Conservation (phyloP, 169 alveolate genomes). For the Plasmodium inui region DNA sequence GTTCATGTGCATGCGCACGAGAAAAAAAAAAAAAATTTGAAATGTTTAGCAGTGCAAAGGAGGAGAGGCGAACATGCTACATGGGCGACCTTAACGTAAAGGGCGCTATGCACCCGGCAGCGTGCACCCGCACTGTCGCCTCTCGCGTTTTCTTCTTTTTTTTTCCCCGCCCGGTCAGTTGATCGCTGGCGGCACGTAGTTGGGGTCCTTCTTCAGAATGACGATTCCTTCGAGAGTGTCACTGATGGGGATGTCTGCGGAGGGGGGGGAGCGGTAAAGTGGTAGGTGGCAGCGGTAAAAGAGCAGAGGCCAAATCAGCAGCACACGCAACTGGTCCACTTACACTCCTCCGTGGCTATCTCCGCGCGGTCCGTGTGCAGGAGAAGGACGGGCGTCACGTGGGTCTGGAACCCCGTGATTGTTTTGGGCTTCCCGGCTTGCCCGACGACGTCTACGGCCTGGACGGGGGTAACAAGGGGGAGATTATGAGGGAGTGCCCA, state of each 20-base stretch:
- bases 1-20: background rate
- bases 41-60: background rate
- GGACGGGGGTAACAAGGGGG: constrained; percentile 20
- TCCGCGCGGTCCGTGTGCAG: constrained; percentile 94
- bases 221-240: constrained; percentile 78
- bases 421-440: constrained; percentile 98
- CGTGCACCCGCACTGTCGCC: background rate
- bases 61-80: background rate
- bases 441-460: constrained; percentile 97
- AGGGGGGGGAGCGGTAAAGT: constrained; percentile 19
- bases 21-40: background rate
- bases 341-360: constrained; percentile 93
- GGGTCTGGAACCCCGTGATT: constrained; percentile 99
- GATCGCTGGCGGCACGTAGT: constrained; percentile 53
- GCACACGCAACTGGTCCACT: background rate
- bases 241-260: constrained; percentile 65
- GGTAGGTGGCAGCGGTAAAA: background rate
- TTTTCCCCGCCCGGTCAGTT: constrained; percentile 4
- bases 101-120: background rate
- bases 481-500: background rate
- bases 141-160: background rate
- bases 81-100: background rate
- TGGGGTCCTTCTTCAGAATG: constrained; percentile 75
- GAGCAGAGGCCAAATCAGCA: background rate
- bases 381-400: constrained; percentile 97